Percentiles rank a stretch among this genome's conserved stretches.
phyloP scores from a whole-genome alignment of 768 basidiomycete genomes.

The Clitopilus passeckerianus region DNA sequence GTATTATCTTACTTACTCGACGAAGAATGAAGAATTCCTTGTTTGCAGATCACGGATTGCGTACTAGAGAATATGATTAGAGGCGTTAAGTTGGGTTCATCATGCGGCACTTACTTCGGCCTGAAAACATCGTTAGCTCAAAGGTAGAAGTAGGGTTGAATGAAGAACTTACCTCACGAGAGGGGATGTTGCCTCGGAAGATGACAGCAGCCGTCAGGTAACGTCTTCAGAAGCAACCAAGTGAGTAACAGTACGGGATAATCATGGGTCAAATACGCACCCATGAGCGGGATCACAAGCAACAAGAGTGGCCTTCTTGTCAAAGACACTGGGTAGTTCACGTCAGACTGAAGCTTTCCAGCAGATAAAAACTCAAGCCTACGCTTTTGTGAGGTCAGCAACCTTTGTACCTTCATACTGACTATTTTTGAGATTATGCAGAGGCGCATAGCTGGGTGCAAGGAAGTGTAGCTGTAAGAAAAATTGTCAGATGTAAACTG shows the following conservation, averaged over 20 bases:
- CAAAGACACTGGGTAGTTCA: constrained; percentile 56
- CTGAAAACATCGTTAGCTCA: no score
- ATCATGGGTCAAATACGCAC: constrained; percentile 27
- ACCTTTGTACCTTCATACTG: constrained; percentile 59
- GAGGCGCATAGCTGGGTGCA: constrained; percentile 91
- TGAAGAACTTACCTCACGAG: constrained; percentile 47
- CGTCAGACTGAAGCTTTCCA: neutral
- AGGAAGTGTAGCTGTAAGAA: constrained; percentile 82
- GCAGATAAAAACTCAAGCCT: constrained; percentile 17
- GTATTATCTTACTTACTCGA: constrained; percentile 50
- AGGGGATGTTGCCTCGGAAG: constrained; percentile 79
- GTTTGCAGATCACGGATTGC: constrained; percentile 70
- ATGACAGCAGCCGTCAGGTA: constrained; percentile 86
- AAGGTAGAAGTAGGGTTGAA: no score
- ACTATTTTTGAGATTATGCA: constrained; percentile 62
- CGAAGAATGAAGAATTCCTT: constrained; percentile 71
- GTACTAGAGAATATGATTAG: constrained; percentile 32
- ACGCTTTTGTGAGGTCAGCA: constrained; percentile 73
- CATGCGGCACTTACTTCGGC: no score
- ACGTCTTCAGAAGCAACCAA: constrained; percentile 38
- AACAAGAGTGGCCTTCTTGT: constrained; percentile 74
- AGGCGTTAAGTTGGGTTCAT: no score
- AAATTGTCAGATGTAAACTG: neutral
- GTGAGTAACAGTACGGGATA: neutral
- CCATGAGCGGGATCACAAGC: constrained; percentile 79